Evolutionary conservation across 352 stramenopile genomes (phyloP).

Genomic region (Blastocystis hominis): DNA sequence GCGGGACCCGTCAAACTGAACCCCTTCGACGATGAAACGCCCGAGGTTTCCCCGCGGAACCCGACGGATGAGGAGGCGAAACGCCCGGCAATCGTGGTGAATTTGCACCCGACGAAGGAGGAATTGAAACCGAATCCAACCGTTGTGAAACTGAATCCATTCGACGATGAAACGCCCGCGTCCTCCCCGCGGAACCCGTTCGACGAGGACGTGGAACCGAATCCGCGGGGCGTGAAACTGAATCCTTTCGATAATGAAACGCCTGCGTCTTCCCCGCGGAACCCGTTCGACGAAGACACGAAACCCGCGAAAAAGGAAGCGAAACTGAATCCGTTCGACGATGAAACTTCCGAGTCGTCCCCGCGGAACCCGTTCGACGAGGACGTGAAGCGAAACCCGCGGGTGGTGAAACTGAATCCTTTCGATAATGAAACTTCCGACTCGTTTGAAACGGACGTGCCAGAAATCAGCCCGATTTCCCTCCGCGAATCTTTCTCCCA

Average conservation of each 20-base stretch:
- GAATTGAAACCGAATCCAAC: too few species aligned
- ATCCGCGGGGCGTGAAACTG: background rate
- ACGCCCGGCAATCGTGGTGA: too few species aligned
- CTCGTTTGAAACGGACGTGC: background rate
- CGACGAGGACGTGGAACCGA: background rate
- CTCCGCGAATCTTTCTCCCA: background rate
- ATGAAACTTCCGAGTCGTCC: background rate
- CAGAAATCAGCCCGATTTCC: background rate
- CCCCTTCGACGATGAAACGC: slow-evolving; percentile 16
- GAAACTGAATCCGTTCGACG: slow-evolving; percentile 2
- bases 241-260: background rate
- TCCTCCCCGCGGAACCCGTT: background rate
- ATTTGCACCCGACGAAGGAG: too few species aligned
- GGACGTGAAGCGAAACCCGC: background rate
- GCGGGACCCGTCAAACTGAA: background rate
- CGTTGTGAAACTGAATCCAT: background rate
- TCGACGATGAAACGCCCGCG: background rate
- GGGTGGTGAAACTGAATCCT: background rate
- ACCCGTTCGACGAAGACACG: slow-evolving; percentile 10
- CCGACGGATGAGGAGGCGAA: background rate
- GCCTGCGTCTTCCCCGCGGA: background rate
- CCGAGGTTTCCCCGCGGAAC: background rate
- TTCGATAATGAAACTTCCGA: background rate
- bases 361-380: background rate
- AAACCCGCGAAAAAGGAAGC: background rate